Evolutionary conservation across 2,329 filamentous ascomycete genomes (phyloP), one percentile per base, ranked within the genome.

Genomic region (Curvularia verruculosa): DNA sequence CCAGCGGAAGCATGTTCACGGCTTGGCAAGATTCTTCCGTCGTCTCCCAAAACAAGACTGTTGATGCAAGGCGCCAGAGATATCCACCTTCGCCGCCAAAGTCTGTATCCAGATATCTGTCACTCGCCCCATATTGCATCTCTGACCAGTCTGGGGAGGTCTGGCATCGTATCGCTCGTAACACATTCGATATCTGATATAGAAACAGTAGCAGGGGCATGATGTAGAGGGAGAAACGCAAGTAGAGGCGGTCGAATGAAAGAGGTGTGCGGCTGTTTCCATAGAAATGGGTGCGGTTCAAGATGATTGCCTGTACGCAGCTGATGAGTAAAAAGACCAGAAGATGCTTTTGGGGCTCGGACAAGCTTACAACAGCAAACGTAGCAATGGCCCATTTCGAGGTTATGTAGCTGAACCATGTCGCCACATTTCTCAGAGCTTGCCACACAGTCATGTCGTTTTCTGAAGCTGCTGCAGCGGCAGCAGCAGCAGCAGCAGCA

Each of bases 221-320:
- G 21, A 75, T 60, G 61, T 76, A 75, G 19, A 76, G 66, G 8
- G 67, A 63, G 49, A 75, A 46, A 36, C 74, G 71, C 21, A 75
- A 49, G 84, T 70, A 53, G 34, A 87, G 84, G 87, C 91, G 94
- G 53, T 84, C 84, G 2, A 98, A 82, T 9, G 85, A 84, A n/a
- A 97, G 81, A 51, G 90, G 87, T 51, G 93, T 85, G 60, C 95
- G 84, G 13, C 92, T 94, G 0, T 93, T 94, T 40, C 92, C 94
- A 76, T 96, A 98, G 66, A 98, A 95, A 56, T 93, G 89, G 6
- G 95, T 96, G 55, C 95, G 87, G 74, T 98, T 98, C 23, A 98
- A 82, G 56, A 97, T 80, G 56, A 98, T 85, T 21, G 92, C 92
- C 85, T 88, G 59, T 23, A 49, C 8, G 40, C 19, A 26, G n/a